phyloP scores from a whole-genome alignment of 164 flowering plant genomes.

The Liriodendron chinense region DNA sequence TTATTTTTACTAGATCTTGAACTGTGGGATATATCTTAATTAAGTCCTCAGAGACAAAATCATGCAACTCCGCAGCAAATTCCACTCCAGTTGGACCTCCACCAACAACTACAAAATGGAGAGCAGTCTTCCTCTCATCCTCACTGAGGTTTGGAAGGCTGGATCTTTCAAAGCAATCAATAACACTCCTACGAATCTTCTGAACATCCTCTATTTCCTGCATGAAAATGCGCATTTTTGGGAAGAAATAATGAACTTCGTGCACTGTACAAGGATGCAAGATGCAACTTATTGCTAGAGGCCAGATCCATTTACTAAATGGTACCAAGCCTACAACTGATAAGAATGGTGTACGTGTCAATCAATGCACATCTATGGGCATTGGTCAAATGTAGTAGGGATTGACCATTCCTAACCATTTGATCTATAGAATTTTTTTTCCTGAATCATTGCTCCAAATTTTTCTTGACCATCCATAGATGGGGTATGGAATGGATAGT shows the following conservation, averaged over 20 bases:
- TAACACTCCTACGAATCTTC: constrained; percentile 65
- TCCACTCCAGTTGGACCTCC: constrained; percentile 99
- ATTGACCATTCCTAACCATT: not conserved
- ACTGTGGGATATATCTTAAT: constrained; percentile 60
- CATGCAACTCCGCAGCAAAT: constrained; percentile 96
- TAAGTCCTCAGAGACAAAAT: constrained; percentile 73
- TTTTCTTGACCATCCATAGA: too few species aligned
- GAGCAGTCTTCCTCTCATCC: constrained; percentile 63
- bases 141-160: constrained; percentile 69
- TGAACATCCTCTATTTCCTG: constrained; percentile 96
- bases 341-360: not conserved
- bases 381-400: not conserved
- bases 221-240: constrained; percentile 10
- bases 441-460: not conserved
- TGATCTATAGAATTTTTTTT: not conserved
- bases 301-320: not conserved
- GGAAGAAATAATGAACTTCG: not conserved
- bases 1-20: constrained; percentile 62
- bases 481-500: too few species aligned
- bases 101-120: constrained; percentile 94
- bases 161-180: constrained; percentile 83
- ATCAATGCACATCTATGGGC: not conserved
- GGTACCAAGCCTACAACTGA: not conserved
- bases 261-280: not conserved
- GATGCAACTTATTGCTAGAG: not conserved